phyloP scores from a whole-genome alignment of 805 yeast genomes.

The Kurtzmaniella cleridarum region DNA sequence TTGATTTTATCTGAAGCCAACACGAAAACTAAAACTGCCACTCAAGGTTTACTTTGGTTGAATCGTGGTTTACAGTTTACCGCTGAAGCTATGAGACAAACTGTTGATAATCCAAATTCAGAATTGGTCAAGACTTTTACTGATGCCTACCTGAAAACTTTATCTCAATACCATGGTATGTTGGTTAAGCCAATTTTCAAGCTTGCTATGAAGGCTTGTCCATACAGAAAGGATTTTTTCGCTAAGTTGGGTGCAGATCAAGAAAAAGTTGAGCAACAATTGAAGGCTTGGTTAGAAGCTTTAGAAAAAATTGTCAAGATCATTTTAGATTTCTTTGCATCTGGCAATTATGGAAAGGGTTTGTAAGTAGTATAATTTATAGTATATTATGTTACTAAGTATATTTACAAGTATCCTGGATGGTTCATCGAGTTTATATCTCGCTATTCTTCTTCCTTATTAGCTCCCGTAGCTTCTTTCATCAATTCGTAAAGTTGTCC shows the following conservation, averaged over 20 bases:
- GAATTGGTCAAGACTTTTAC: slow-evolving; percentile 78
- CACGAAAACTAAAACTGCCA: slow-evolving; percentile 68
- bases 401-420: neutral
- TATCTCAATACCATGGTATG: slow-evolving; percentile 76
- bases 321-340: slow-evolving; percentile 68
- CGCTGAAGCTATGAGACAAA: slow-evolving; percentile 83
- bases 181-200: slow-evolving; percentile 82
- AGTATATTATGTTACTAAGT: neutral
- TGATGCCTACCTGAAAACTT: slow-evolving; percentile 76
- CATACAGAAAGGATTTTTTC: slow-evolving; percentile 82
- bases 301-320: slow-evolving; percentile 68
- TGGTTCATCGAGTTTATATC: neutral
- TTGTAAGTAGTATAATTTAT: slow-evolving; percentile 33
- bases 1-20: slow-evolving; percentile 68
- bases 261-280: slow-evolving; percentile 58
- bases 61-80: slow-evolving; percentile 84
- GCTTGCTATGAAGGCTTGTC: slow-evolving; percentile 93
- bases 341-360: slow-evolving; percentile 87
- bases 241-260: slow-evolving; percentile 75
- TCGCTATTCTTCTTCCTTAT: slow-evolving; percentile 6
- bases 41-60: slow-evolving; percentile 88
- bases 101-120: slow-evolving; percentile 52
- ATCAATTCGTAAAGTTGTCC: slow-evolving; percentile 73
- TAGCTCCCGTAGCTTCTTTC: slow-evolving; percentile 56
- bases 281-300: slow-evolving; percentile 69